Evolutionary conservation across 345 rosid species (phyloP), one percentile per base, ranked within the genome.

Genomic region (Adansonia digitata): DNA sequence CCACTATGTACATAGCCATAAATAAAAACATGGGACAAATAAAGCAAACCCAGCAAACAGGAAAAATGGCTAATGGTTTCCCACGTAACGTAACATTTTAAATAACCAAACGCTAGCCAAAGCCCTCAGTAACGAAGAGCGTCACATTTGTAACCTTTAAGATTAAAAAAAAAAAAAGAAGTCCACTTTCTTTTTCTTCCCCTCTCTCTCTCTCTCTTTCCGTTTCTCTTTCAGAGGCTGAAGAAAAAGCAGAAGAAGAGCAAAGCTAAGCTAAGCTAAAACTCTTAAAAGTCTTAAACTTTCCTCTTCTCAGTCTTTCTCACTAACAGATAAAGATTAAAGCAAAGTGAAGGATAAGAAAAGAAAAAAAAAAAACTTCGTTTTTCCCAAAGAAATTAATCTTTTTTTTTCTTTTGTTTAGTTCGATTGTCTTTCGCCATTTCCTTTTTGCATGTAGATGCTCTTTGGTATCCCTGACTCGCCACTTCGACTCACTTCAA

Each of bases 401-500:
- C 1, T 27, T 24, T 1, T 7, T n/a, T 45, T 11, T 57, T 6
- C n/a, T 53, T 71, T 37, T 26, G 63, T 45, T 45, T 31, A 35
- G 31, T 65, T 55, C 72, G 17, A 42, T 45, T 5, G 37, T 46
- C n/a, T 71, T 40, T 77, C 14, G 51, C 60, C 69, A 34, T 42
- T 17, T 46, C 62, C 22, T 69, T 70, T 80, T 81, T 80, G 85
- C 87, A 85, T 78, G 87, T 80, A 75, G 79, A 81, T 81, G 75
- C 81, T 75, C 78, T 55, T 71, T 76, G 66, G 71, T 49, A 35
- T 18, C 64, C 76, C 51, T 7, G 72, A 71, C 78, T 81, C 76
- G 65, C 29, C 35, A 56, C 37, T 71, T 18, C 74, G 18, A 81
- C 88, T 81, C 77, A 69, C 62, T 35, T 43, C 70, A 49, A 22